Conservation (phyloP, 2,329 filamentous ascomycete species). For the Colletotrichum cuscutae region DNA sequence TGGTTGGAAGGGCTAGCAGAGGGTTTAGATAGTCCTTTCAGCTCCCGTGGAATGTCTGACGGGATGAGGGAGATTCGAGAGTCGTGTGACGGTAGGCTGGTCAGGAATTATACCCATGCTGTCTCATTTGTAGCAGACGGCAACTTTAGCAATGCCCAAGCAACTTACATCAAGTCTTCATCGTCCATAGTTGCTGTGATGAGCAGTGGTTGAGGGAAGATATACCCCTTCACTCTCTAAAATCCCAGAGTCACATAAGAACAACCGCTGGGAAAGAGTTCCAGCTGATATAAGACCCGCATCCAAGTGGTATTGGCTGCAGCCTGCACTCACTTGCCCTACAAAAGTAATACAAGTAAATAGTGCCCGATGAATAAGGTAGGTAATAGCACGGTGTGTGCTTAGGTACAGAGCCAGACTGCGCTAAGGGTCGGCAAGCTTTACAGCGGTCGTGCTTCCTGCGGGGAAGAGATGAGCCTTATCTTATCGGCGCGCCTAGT, state of each 20-base stretch:
- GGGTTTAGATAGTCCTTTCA: slow-evolving; percentile 64
- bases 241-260: too few species aligned
- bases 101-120: slow-evolving; percentile 31
- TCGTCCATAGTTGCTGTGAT: not conserved
- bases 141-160: slow-evolving; percentile 7
- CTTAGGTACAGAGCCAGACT: not conserved
- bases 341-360: too few species aligned
- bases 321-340: too few species aligned
- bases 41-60: slow-evolving; percentile 43
- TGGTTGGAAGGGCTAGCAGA: slow-evolving; percentile 50
- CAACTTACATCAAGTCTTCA: not conserved
- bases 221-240: not conserved
- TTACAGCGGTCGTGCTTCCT: slow-evolving; percentile 17
- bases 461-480: slow-evolving; percentile 25
- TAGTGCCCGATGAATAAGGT: too few species aligned
- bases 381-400: not conserved
- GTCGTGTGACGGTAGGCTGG: not conserved
- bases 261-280: too few species aligned
- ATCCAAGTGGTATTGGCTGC: too few species aligned
- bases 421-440: slow-evolving; percentile 16
- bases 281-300: too few species aligned
- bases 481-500: slow-evolving; percentile 27
- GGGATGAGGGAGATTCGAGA: slow-evolving; percentile 29
- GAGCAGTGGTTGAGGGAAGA: not conserved
- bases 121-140: slow-evolving; percentile 16